Percentiles rank a stretch among this genome's conserved stretches.
Evolutionary conservation across 495 filamentous ascomycete genomes (phyloP).

Genomic region (Aspergillus asperescens): DNA sequence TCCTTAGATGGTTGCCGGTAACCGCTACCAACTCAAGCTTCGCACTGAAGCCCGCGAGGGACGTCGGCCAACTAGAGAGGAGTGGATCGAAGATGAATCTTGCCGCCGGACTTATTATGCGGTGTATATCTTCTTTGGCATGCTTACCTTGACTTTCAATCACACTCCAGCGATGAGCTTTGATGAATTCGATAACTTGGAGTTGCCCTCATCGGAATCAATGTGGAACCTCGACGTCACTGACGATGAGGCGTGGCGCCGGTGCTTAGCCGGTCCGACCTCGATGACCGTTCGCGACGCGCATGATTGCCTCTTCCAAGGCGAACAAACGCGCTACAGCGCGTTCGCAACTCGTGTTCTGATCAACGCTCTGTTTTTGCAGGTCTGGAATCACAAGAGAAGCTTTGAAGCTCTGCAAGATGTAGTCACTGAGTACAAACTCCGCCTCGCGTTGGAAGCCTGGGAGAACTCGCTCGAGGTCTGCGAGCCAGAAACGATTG

Average conservation of each 20-base stretch:
- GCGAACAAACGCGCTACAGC: conserved; percentile 86
- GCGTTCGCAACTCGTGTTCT: conserved; percentile 96
- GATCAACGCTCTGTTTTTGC: conserved; percentile 98
- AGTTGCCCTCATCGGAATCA: conserved; percentile 88
- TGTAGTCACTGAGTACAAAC: conserved; percentile 97
- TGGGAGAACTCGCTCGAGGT: conserved; percentile 95
- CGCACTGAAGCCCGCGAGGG: conserved; percentile 84
- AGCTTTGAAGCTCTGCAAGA: conserved; percentile 93
- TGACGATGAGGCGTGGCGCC: conserved; percentile 80
- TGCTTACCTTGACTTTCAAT: conserved; percentile 94
- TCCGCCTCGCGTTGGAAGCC: conserved; percentile 89
- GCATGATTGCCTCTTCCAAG: conserved; percentile 91
- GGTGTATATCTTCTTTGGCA: conserved; percentile 98
- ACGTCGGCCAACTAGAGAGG: conserved; percentile 66
- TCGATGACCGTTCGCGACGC: conserved; percentile 85
- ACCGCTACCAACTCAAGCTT: conserved; percentile 90
- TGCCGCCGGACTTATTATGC: conserved; percentile 96
- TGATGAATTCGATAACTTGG: conserved; percentile 91
- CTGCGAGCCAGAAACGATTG: conserved; percentile 86
- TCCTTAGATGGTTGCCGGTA: conserved; percentile 81
- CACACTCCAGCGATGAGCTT: conserved; percentile 96
- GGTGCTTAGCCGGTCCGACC: conserved; percentile 62
- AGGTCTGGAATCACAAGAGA: conserved; percentile 98
- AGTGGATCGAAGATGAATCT: conserved; percentile 96
- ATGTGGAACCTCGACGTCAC: conserved; percentile 83